Conservation (phyloP, 208 protist genomes). For the Endotrypanum monterogeii region DNA sequence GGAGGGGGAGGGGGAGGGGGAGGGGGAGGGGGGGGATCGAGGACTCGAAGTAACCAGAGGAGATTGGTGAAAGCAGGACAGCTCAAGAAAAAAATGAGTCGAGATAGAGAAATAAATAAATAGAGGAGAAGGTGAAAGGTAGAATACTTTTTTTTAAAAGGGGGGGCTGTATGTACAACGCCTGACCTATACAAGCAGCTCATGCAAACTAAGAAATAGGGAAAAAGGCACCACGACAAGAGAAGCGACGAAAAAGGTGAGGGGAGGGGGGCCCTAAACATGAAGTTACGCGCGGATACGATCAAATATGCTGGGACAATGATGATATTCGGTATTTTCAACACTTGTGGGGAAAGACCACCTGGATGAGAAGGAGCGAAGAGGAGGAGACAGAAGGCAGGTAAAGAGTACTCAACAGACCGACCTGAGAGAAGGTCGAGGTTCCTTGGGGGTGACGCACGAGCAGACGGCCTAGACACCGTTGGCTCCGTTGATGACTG, state of each 20-base stretch:
- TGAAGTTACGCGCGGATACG: too few relatives aligned
- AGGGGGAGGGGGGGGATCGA: not conserved
- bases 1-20: not conserved
- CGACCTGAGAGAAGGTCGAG: too few relatives aligned
- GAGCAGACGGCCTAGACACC: too few relatives aligned
- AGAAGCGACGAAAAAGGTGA: not conserved
- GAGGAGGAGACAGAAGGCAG: not conserved
- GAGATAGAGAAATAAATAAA: slow-evolving; percentile 1
- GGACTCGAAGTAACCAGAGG: not conserved
- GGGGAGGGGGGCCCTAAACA: not conserved
- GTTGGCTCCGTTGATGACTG: too few relatives aligned
- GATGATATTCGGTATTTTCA: too few relatives aligned
- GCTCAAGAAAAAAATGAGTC: not conserved
- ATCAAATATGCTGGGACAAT: too few relatives aligned
- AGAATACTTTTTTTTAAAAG: too few relatives aligned
- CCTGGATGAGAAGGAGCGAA: not conserved
- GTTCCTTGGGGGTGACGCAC: too few relatives aligned
- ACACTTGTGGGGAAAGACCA: too few relatives aligned
- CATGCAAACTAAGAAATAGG: not conserved
- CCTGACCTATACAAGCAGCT: too few relatives aligned
- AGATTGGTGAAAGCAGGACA: not conserved
- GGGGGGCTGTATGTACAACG: too few relatives aligned
- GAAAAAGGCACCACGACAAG: not conserved
- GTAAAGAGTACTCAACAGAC: not conserved
- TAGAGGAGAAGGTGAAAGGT: too few relatives aligned